Conservation (phyloP, 2,329 filamentous ascomycete species). For the Fusarium sp. region DNA sequence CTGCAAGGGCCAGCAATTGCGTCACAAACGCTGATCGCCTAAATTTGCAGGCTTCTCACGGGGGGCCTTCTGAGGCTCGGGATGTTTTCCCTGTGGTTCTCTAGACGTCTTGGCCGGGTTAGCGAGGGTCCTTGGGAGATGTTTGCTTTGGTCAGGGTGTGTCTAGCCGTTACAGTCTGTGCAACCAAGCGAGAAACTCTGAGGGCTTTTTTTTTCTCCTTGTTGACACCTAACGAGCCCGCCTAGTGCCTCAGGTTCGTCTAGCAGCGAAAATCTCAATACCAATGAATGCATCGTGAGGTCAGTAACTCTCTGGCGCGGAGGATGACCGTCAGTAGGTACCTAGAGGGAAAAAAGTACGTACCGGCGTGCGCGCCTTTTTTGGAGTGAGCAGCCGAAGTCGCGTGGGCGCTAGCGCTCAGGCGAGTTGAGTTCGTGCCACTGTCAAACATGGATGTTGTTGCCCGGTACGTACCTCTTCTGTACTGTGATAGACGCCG, state of each 20-base stretch:
- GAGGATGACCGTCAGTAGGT: neutral
- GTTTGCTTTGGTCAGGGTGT: slow-evolving; percentile 27
- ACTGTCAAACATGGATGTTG: slow-evolving; percentile 23
- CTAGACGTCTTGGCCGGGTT: slow-evolving; percentile 35
- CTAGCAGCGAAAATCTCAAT: slow-evolving; percentile 30
- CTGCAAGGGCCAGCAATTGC: slow-evolving; percentile 48
- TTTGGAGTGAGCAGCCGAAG: slow-evolving; percentile 28
- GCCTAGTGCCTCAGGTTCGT: slow-evolving; percentile 1
- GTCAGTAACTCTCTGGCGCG: neutral
- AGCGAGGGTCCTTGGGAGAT: slow-evolving; percentile 29
- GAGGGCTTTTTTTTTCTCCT: slow-evolving; percentile 24
- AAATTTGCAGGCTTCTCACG: slow-evolving; percentile 43
- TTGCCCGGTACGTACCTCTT: slow-evolving; percentile 4
- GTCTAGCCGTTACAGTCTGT: slow-evolving; percentile 5
- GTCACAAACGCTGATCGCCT: slow-evolving; percentile 49
- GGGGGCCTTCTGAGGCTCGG: slow-evolving; percentile 37
- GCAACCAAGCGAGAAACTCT: neutral
- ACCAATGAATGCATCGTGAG: slow-evolving; percentile 30
- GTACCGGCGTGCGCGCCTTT: slow-evolving; percentile 9
- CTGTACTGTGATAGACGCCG: slow-evolving; percentile 8
- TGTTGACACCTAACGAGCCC: slow-evolving; percentile 2
- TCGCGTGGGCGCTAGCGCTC: slow-evolving; percentile 28
- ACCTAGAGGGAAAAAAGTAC: neutral
- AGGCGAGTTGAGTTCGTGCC: slow-evolving; percentile 20
- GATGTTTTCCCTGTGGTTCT: slow-evolving; percentile 33